Evolutionary conservation across 2,329 filamentous ascomycete species (phyloP), one percentile per base, ranked within the genome.

Genomic region (Fusarium sp.): DNA sequence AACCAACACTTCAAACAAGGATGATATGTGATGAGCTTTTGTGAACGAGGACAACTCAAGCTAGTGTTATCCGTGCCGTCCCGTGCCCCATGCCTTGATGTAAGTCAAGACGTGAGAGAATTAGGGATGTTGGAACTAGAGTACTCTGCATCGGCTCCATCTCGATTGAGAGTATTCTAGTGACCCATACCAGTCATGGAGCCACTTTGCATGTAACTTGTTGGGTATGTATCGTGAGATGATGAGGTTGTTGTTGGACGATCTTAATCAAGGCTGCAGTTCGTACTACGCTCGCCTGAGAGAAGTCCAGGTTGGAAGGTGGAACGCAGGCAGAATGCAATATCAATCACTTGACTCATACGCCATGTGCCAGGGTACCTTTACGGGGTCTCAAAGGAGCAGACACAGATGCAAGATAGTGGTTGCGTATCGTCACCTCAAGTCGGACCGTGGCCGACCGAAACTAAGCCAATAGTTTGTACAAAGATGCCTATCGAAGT

Each of bases 261-360:
- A 68, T 72, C 65, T 65, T 31, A 68, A 57, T 73, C 46, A 46
- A 64, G 62, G 46, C 59, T 58, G 57, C 54, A 72, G 60, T 41
- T 76, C 73, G 75, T 70, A 73, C 73, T 65, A 46, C 55, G 56
- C 56, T 57, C 45, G 59, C 50, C 47, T 41, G 42, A 54, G 29
- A 49, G 20, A 56, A 55, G 31, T 69, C 63, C 44, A 72, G 71
- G 68, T 66, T 47, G 68, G 71, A 75, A 75, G 67, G 57, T 66
- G 67, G 10, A 54, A 68, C 57, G 62, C 61, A 61, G 18, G 55
- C 44, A 60, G 41, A 65, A 65, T 67, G 62, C 65, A 69, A 63
- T 64, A 70, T 57, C 65, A 77, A 75, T 79, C 78, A 79, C 77
- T 79, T 79, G 77, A 79, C 76, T 73, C 63, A 57, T 70, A 70